phyloP scores from a whole-genome alignment of 176 grass and related monocot species.

The Avena sativa region DNA sequence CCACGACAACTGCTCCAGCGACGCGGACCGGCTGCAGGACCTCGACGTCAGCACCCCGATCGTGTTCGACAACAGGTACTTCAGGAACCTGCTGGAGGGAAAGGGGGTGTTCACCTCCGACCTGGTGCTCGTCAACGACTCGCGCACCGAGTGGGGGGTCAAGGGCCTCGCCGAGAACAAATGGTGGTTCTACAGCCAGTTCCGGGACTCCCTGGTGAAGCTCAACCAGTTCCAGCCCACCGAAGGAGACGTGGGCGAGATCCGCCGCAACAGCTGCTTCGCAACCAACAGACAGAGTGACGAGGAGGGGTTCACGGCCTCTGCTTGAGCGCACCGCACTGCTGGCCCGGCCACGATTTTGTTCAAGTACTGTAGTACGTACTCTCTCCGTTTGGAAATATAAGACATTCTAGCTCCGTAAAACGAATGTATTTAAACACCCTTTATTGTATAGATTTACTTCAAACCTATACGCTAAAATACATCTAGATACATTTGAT shows the following conservation, averaged over 20 bases:
- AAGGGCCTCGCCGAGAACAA: conserved; percentile 29
- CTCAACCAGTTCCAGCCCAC: conserved; percentile 40
- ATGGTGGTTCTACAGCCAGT: conserved; percentile 62
- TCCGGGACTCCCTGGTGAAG: conserved; percentile 52
- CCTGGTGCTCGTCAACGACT: conserved; percentile 32
- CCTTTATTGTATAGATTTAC: too few species aligned
- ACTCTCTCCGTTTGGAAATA: too few species aligned
- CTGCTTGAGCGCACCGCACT: conserved; percentile 2
- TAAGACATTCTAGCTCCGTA: too few species aligned
- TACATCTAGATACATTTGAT: too few species aligned
- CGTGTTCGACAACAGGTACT: conserved; percentile 62
- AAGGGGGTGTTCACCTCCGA: conserved; percentile 56
- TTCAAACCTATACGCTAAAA: too few species aligned
- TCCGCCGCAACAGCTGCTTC: conserved; percentile 49
- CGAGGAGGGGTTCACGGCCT: conserved; percentile 17
- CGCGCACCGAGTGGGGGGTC: conserved; percentile 13
- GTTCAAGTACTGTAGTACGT: background rate
- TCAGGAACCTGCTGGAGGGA: conserved; percentile 17
- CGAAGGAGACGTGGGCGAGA: conserved; percentile 47
- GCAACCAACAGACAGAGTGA: conserved; percentile 15
- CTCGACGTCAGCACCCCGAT: conserved; percentile 32
- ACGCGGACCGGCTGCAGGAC: background rate
- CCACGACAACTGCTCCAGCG: conserved; percentile 13
- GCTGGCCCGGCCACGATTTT: background rate
- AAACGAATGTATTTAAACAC: too few species aligned